These are phyloP conservation scores for Eutreptiella sp. DNA, from an alignment of 208 protist species.

Conservation along the genomic window DNA sequence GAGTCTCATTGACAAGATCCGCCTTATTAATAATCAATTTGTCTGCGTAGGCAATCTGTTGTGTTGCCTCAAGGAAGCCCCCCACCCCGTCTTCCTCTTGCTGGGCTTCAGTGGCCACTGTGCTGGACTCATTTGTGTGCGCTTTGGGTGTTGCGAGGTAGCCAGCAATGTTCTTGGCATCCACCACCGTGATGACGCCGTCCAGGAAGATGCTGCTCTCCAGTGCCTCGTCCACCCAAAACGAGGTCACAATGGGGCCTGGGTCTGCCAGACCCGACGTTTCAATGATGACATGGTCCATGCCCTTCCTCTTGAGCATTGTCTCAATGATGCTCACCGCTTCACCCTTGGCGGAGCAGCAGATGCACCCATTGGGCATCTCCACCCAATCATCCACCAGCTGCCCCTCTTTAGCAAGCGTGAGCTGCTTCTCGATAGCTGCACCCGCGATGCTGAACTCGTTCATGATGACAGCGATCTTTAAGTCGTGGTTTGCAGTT, in stretches of 20 bases:
- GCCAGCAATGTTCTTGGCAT: constrained; percentile 68
- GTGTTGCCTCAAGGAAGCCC: constrained; percentile 53
- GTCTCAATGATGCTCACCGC: constrained; percentile 70
- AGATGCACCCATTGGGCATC: constrained; percentile 89
- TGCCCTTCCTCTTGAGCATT: constrained; percentile 67
- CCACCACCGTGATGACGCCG: constrained; percentile 75
- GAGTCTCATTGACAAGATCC: constrained; percentile 74
- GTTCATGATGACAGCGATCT: constrained; percentile 89
- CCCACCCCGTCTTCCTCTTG: constrained; percentile 41
- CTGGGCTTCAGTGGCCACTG: background rate
- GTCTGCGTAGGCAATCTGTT: constrained; percentile 85
- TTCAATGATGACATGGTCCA: constrained; percentile 80
- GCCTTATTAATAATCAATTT: constrained; percentile 89
- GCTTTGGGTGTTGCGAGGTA: constrained; percentile 43
- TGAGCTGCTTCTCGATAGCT: constrained; percentile 78
- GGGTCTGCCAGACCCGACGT: constrained; percentile 83
- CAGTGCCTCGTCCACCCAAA: constrained; percentile 84
- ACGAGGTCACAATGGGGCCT: constrained; percentile 77
- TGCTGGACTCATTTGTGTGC: background rate
- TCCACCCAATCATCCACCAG: constrained; percentile 88
- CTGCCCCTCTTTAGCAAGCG: constrained; percentile 77
- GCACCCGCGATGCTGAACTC: constrained; percentile 83
- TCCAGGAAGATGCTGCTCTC: constrained; percentile 67
- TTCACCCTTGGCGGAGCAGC: constrained; percentile 81
- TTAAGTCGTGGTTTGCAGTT: constrained; percentile 63